Evolutionary conservation across 495 filamentous ascomycete species (phyloP), one percentile per base, ranked within the genome.

Genomic region (Wilcoxina mikolae): DNA sequence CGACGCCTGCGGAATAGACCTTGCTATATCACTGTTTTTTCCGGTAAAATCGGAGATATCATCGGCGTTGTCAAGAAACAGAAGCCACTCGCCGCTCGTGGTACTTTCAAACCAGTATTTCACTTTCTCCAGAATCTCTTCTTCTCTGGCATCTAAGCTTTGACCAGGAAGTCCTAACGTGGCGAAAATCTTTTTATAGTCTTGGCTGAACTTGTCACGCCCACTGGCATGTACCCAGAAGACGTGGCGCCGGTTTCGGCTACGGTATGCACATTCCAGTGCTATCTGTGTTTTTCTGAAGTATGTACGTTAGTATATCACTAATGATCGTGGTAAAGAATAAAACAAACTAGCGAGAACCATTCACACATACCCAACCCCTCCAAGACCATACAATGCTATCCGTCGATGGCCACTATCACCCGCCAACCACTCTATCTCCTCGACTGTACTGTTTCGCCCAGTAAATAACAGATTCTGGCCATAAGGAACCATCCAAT

Each of bases 251-350:
- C 33, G 23, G 15, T 44, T 1, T 23, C 26, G 3, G 11, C 23
- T 27, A n/a, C 46, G 51, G 58, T 71, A 73, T 9, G 61, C 65
- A 59, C 69, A 73, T 50, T 76, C 71, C 51, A 77, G 70, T 3
- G 73, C 74, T 5, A 35, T 35, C 31, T n/a, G n/a, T n/a, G n/a
- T n/a, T n/a, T n/a, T n/a, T n/a, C n/a, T n/a, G n/a, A n/a, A n/a
- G n/a, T n/a, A n/a, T n/a, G n/a, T n/a, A n/a, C n/a, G n/a, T n/a
- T n/a, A n/a, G n/a, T n/a, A n/a, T n/a, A n/a, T n/a, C n/a, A n/a
- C n/a, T n/a, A n/a, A n/a, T n/a, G n/a, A n/a, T n/a, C n/a, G n/a
- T n/a, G n/a, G n/a, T n/a, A n/a, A n/a, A n/a, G n/a, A n/a, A n/a
- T n/a, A n/a, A n/a, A n/a, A n/a, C n/a, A n/a, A n/a, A n/a, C n/a